phyloP scores from a whole-genome alignment of 2,329 filamentous ascomycete species.

The Pseudogymnoascus sp. region DNA sequence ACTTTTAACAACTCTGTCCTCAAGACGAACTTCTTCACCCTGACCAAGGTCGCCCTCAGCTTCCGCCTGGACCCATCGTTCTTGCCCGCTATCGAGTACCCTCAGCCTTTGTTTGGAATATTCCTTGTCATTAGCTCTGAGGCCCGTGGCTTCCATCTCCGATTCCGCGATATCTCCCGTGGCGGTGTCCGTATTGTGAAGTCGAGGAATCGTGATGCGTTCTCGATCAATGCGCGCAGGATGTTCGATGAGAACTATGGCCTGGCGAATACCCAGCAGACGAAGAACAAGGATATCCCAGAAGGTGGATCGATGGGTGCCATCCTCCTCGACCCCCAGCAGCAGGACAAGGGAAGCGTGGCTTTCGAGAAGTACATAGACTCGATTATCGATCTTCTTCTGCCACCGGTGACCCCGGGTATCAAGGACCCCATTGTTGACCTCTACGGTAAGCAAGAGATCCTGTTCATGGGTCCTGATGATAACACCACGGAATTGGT shows the following conservation, averaged over 20 bases:
- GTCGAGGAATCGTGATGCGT: slow-evolving; percentile 91
- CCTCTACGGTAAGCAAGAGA: slow-evolving; percentile 88
- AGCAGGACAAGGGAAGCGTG: slow-evolving; percentile 84
- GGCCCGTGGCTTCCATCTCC: slow-evolving; percentile 92
- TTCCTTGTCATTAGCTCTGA: slow-evolving; percentile 97
- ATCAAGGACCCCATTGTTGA: slow-evolving; percentile 99
- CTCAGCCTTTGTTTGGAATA: slow-evolving; percentile 92
- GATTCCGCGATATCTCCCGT: slow-evolving; percentile 93
- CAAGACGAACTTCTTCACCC: slow-evolving; percentile 93
- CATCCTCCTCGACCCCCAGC: slow-evolving; percentile 83
- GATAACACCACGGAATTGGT: slow-evolving; percentile 98
- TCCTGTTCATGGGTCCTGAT: slow-evolving; percentile 96
- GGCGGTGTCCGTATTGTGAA: slow-evolving; percentile 98
- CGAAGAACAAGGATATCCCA: slow-evolving; percentile 99
- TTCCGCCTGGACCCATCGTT: slow-evolving; percentile 89
- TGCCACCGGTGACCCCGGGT: slow-evolving; percentile 81
- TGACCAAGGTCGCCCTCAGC: slow-evolving; percentile 94
- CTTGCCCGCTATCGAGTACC: slow-evolving; percentile 85
- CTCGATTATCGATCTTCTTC: slow-evolving; percentile 88
- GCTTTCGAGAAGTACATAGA: slow-evolving; percentile 99
- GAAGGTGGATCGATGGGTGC: slow-evolving; percentile 98
- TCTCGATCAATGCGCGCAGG: slow-evolving; percentile 90
- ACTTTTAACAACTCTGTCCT: slow-evolving; percentile 89
- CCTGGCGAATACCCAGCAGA: slow-evolving; percentile 93
- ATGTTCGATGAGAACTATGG: slow-evolving; percentile 99